These are phyloP conservation scores for Sphaerobolus stellatus DNA, from an alignment of 1,284 basidiomycete genomes.

Conservation along the genomic window DNA sequence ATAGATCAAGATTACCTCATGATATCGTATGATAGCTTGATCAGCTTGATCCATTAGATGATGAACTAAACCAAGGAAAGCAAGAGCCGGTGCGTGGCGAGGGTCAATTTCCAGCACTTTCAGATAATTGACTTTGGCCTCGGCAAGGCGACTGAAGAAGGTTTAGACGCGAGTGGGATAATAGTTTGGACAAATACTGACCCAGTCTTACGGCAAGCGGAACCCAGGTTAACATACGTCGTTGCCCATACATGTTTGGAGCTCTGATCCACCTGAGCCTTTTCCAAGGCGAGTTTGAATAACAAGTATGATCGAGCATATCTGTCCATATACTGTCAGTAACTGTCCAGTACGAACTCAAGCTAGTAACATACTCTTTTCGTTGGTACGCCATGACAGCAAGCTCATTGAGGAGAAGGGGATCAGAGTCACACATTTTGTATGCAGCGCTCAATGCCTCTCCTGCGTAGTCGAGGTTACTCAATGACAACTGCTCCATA, in stretches of 20 bases:
- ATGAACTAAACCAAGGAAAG: constrained; percentile 81
- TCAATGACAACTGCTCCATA: constrained; percentile 95
- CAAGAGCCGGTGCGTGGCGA: constrained; percentile 72
- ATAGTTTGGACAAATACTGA: constrained; percentile 35
- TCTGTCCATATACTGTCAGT: constrained; percentile 38
- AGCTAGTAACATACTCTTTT: constrained; percentile 59
- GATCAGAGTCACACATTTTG: constrained; percentile 81
- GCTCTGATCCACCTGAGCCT: constrained; percentile 80
- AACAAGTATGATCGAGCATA: constrained; percentile 68
- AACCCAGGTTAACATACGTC: constrained; percentile 89
- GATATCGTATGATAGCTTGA: constrained; percentile 82
- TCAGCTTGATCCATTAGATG: constrained; percentile 74
- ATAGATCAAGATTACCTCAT: constrained; percentile 59
- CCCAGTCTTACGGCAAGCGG: constrained; percentile 79
- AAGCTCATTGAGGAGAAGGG: constrained; percentile 87
- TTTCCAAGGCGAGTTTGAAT: constrained; percentile 71
- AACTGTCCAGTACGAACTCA: constrained; percentile 6
- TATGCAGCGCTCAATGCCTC: constrained; percentile 85
- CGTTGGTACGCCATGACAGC: constrained; percentile 91
- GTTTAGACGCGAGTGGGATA: not conserved
- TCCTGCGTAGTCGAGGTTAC: constrained; percentile 79
- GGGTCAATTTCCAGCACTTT: constrained; percentile 81
- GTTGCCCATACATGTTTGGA: constrained; percentile 82
- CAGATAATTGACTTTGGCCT: constrained; percentile 70
- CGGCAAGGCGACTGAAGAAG: constrained; percentile 56